These are phyloP conservation scores for Trichoderma aggressivum DNA, from an alignment of 2,329 filamentous ascomycete species.

Conservation along the genomic window DNA sequence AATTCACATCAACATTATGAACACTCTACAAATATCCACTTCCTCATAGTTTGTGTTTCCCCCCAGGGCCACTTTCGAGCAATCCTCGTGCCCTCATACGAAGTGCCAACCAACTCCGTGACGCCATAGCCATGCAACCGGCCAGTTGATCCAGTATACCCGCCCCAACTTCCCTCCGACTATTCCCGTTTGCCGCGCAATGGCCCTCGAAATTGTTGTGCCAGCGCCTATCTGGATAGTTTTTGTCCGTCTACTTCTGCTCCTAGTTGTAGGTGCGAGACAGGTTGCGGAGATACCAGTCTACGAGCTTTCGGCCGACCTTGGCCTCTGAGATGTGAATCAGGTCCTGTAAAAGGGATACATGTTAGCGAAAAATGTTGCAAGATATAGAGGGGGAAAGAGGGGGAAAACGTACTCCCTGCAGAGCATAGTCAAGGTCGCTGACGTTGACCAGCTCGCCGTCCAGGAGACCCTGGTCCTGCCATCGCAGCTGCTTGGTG, in stretches of 20 bases:
- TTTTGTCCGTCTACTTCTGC: constrained; percentile 23
- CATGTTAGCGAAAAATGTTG: constrained; percentile 29
- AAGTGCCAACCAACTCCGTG: constrained; percentile 38
- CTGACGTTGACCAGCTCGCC: constrained; percentile 90
- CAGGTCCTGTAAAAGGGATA: constrained; percentile 60
- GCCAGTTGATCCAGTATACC: constrained; percentile 32
- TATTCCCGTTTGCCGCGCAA: constrained; percentile 19
- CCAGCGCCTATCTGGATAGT: constrained; percentile 21
- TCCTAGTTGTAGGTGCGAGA: constrained; percentile 77
- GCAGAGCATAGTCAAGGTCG: constrained; percentile 95
- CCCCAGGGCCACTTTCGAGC: constrained; percentile 13
- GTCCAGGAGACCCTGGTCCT: constrained; percentile 80
- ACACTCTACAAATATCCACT: constrained; percentile 17
- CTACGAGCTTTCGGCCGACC: constrained; percentile 92
- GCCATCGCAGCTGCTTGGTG: constrained; percentile 93
- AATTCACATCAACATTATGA: constrained; percentile 16
- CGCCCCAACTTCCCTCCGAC: constrained; percentile 25
- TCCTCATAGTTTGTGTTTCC: constrained; percentile 13
- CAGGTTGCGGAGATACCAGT: constrained; percentile 98
- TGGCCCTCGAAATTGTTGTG: not conserved
- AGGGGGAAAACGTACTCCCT: constrained; percentile 64
- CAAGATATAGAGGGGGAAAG: not conserved
- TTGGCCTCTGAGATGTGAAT: constrained; percentile 99
- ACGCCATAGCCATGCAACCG: constrained; percentile 41
- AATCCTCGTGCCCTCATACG: constrained; percentile 19